These are phyloP conservation scores for Aegilops bicornis DNA, from an alignment of 176 grass and related monocot species.

Conservation along the genomic window DNA sequence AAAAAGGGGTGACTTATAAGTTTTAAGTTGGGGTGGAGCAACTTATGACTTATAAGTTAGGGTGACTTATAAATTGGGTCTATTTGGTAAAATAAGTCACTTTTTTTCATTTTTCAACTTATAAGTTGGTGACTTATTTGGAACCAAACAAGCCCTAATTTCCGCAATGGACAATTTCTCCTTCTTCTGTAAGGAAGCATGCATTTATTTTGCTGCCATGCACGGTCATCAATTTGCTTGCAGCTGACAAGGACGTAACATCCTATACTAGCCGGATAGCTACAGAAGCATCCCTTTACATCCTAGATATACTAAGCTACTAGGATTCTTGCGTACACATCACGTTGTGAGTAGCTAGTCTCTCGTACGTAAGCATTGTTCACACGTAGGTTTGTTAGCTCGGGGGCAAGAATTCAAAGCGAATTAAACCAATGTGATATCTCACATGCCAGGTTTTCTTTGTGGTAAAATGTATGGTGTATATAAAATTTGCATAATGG, in stretches of 20 bases:
- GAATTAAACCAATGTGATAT: neutral
- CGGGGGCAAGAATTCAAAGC: neutral
- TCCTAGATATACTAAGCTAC: neutral
- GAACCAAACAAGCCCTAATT: neutral
- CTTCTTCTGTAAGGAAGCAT: neutral
- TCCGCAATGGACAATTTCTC: neutral
- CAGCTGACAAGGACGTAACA: conserved; percentile 25
- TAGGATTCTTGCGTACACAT: neutral
- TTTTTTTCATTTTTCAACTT: no score
- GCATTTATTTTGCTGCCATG: conserved; percentile 26
- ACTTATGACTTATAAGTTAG: no score
- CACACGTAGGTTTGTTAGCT: neutral
- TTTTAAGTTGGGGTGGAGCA: no score
- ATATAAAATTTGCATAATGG: neutral
- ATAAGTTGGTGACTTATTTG: no score
- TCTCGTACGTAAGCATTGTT: neutral
- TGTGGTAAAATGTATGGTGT: neutral
- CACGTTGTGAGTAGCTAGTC: neutral
- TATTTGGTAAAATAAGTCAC: no score
- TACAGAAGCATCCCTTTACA: neutral
- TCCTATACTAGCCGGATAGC: neutral
- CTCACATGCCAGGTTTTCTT: neutral
- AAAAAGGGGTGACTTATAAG: no score
- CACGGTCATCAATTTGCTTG: neutral
- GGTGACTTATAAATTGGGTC: no score